These are phyloP conservation scores for Chaetomium sp. DNA, from an alignment of 2,329 filamentous ascomycete species.

Conservation along the genomic window DNA sequence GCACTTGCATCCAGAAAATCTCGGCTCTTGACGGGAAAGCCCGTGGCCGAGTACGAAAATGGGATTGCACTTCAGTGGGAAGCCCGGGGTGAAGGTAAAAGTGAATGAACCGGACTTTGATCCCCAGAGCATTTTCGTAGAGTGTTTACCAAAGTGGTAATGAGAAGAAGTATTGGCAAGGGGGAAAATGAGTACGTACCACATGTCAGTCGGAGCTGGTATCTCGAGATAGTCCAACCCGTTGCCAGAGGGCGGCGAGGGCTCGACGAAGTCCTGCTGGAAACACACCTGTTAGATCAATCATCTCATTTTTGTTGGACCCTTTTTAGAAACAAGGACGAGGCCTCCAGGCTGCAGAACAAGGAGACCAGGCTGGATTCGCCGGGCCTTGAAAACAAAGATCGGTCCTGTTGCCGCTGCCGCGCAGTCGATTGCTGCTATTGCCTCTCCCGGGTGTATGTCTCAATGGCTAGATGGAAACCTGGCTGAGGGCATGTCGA, in stretches of 20 bases:
- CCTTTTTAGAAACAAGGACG: not conserved
- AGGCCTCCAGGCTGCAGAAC: too few relatives aligned
- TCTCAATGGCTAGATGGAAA: not conserved
- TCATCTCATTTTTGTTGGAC: conserved; percentile 14
- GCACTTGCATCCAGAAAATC: conserved; percentile 7
- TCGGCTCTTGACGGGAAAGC: conserved; percentile 2
- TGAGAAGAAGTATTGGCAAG: conserved; percentile 15
- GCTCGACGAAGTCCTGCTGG: conserved; percentile 46
- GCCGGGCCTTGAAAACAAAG: not conserved
- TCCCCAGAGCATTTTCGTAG: too few relatives aligned
- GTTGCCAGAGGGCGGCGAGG: conserved; percentile 42
- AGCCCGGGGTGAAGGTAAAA: conserved; percentile 20
- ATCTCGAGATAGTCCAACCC: conserved; percentile 51
- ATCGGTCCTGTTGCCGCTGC: conserved; percentile 1
- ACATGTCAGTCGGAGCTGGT: conserved; percentile 46
- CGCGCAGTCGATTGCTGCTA: conserved; percentile 3
- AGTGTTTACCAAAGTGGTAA: not conserved
- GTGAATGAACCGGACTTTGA: conserved; percentile 14
- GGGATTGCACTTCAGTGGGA: not conserved
- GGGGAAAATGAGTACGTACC: conserved; percentile 36
- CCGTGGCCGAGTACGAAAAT: conserved; percentile 5
- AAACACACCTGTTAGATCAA: conserved; percentile 28
- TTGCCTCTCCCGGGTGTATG: not conserved
- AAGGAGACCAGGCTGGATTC: not conserved
- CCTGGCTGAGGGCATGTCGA: conserved; percentile 4